Base-by-base conservation (phyloP, 768 basidiomycete species). In the Crepidotus variabilis region DNA sequence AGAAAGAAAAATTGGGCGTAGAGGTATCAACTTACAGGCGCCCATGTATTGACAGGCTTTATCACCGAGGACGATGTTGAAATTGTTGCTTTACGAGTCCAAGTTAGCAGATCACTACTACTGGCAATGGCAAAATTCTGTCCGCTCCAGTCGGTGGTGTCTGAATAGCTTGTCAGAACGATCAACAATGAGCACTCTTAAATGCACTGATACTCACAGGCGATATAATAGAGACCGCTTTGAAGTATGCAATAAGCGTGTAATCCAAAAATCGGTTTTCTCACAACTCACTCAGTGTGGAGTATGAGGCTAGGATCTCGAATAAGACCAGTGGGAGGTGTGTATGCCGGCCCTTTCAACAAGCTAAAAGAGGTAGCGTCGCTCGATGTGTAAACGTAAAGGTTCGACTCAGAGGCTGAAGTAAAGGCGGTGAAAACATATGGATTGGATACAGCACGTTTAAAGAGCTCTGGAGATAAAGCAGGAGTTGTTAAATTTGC, bases 391-490 rank as follows among this genome's bases (percentile, higher is more conserved):
- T 71, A 72, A 5, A 71, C 69, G 49, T 65, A 72, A 6, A 72
- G 62, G 49, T 72, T 72, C 3, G 69, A 71, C 50, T 71, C 67
- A 1, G 70, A 72, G n/a, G 66, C 66, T 1, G 66, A 60, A 6
- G 70, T 71, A 58, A 72, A 72, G 5, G 68, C 71, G 1, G 71
- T 71, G 59, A 72, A 71, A 2, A 72, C 67, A 55, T 71, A 71
- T 35, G 67, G 67, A 13, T 69, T 59, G 6, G 65, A 60, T 21
- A 69, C 67, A 21, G 69, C 71, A 5, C 69, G 65, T 39, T 70
- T 71, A 59, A 72, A 67, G 20, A 60, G 56, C 54, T 69, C 68
- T 7, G 60, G 61, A 1, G 71, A 69, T 1, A 71, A 47, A 1
- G 52, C 63, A n/a, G 70, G 65, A 6, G 61, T 63, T 9, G 66